A percentile compares a stretch with the other conserved stretches of the same genome.
Evolutionary conservation across 306 rosid species (phyloP).

Genomic region (Cercis canadensis): DNA sequence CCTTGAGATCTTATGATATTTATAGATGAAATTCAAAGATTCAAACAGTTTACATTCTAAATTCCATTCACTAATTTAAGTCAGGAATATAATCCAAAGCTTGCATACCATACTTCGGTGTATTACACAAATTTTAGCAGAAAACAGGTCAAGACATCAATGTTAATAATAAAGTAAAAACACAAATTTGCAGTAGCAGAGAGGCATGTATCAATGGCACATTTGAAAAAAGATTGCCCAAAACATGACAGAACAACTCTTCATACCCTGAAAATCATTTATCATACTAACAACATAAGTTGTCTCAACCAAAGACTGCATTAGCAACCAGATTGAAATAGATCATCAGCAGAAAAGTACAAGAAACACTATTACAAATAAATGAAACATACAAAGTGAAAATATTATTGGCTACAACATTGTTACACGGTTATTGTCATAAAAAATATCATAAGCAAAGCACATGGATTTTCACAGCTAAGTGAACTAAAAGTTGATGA

Average conservation of each 20-base stretch:
- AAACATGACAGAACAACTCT: not conserved
- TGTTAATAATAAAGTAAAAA: not conserved
- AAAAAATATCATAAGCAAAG: not conserved
- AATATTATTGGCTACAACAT: not conserved
- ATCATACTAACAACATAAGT: not conserved
- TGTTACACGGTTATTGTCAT: no score
- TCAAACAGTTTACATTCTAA: not conserved
- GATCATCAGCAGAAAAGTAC: not conserved
- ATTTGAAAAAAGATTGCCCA: not conserved
- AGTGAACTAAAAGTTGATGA: not conserved
- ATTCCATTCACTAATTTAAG: not conserved
- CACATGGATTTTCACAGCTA: not conserved
- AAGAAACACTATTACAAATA: not conserved
- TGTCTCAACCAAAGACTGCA: not conserved
- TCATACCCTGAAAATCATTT: not conserved
- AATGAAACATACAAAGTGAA: not conserved
- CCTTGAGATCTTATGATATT: not conserved
- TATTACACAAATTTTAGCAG: not conserved
- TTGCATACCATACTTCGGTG: not conserved
- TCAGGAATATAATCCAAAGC: not conserved
- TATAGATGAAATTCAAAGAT: not conserved
- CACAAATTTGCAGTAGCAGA: not conserved
- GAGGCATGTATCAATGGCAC: not conserved
- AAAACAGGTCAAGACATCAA: not conserved
- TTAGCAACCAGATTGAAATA: not conserved